These are phyloP conservation scores for Aspergillus taichungensis DNA, from an alignment of 495 filamentous ascomycete species.

Conservation along the genomic window DNA sequence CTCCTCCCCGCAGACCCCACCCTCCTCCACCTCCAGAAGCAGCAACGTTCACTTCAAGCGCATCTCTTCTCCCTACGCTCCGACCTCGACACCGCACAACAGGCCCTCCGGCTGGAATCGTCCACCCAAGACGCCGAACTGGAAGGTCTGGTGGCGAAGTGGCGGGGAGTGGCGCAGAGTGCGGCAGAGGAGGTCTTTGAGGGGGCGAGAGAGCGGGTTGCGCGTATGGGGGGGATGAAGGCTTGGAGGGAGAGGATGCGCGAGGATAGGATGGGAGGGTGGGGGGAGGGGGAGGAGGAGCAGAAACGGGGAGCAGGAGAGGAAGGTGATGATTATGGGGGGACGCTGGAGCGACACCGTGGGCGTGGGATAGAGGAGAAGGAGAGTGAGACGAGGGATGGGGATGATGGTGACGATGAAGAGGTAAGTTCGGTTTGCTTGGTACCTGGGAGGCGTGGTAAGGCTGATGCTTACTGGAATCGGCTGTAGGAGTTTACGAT, in stretches of 20 bases:
- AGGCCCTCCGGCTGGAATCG: constrained; percentile 43
- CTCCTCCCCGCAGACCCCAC: constrained; percentile 1
- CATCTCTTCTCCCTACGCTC: constrained; percentile 22
- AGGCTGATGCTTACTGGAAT: background rate
- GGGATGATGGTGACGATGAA: constrained; percentile 24
- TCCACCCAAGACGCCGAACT: constrained; percentile 40
- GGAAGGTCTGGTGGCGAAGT: constrained; percentile 37
- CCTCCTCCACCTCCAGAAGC: constrained; percentile 21
- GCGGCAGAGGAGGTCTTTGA: constrained; percentile 46
- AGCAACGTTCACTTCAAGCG: constrained; percentile 25
- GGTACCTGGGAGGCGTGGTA: background rate
- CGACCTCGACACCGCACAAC: constrained; percentile 39
- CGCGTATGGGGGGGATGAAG: constrained; percentile 47
- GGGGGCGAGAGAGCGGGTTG: constrained; percentile 31
- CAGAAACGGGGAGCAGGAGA: constrained; percentile 40
- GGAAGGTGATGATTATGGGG: constrained; percentile 39
- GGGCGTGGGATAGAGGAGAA: constrained; percentile 12
- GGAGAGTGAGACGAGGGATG: constrained; percentile 11
- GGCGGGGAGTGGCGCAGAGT: constrained; percentile 36
- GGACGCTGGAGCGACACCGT: constrained; percentile 20
- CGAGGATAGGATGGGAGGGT: constrained; percentile 21
- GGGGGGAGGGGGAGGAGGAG: constrained; percentile 17
- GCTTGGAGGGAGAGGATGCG: constrained; percentile 43
- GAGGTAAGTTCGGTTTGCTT: constrained; percentile 25
- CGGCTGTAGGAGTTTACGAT: constrained; percentile 52